Conservation (phyloP, 345 rosid species). For the Lepidium aucheri region DNA sequence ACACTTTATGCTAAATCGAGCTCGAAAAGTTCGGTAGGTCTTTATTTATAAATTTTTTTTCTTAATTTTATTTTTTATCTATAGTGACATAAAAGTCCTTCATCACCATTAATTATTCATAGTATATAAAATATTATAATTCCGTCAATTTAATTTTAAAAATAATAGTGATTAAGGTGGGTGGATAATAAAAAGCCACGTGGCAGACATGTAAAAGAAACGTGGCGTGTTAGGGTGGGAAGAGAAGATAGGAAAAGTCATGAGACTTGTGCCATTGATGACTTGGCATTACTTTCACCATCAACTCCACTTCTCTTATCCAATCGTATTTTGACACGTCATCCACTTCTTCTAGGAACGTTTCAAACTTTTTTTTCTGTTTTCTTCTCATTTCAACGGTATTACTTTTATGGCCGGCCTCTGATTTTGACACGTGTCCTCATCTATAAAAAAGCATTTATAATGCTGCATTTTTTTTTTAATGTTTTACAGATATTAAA, state of each 20-base stretch:
- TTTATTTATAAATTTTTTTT: too few relatives aligned
- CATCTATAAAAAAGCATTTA: neutral
- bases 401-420: slow-evolving; percentile 3
- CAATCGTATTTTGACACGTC: slow-evolving; percentile 15
- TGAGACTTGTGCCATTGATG: slow-evolving; percentile 17
- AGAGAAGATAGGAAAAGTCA: slow-evolving; percentile 29
- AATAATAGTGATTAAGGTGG: neutral
- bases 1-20: too few relatives aligned
- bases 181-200: slow-evolving; percentile 28
- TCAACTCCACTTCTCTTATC: slow-evolving; percentile 8
- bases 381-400: slow-evolving; percentile 8
- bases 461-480: neutral
- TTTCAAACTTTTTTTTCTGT: slow-evolving; percentile 23
- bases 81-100: too few relatives aligned
- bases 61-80: too few relatives aligned
- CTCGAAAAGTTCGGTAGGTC: too few relatives aligned
- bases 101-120: too few relatives aligned
- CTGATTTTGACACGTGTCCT: neutral
- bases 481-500: neutral
- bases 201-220: slow-evolving; percentile 31
- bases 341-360: slow-evolving; percentile 2
- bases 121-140: too few relatives aligned
- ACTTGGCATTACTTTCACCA: slow-evolving; percentile 29
- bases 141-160: too few relatives aligned
- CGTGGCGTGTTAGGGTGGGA: slow-evolving; percentile 40